These are phyloP conservation scores for Penicillium lagena DNA, from an alignment of 495 filamentous ascomycete species.

Conservation along the genomic window DNA sequence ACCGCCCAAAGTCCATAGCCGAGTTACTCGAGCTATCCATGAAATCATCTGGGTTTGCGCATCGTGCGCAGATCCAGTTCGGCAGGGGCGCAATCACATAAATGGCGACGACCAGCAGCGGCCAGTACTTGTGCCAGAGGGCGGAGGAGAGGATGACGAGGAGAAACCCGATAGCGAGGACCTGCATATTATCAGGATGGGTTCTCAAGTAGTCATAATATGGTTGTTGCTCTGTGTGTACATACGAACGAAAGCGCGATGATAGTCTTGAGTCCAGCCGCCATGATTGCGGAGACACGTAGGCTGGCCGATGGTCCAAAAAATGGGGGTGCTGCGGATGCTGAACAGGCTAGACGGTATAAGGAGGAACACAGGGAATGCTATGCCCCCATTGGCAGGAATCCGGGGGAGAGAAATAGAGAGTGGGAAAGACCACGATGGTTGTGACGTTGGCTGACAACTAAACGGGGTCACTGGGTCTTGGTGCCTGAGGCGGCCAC, in stretches of 20 bases:
- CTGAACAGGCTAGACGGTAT: constrained; percentile 1
- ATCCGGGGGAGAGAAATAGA: constrained; percentile 5
- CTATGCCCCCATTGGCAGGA: constrained; percentile 17
- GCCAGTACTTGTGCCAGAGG: constrained; percentile 87
- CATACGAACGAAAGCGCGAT: constrained; percentile 95
- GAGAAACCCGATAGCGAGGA: constrained; percentile 97
- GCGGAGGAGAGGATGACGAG: constrained; percentile 97
- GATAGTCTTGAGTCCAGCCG: constrained; percentile 93
- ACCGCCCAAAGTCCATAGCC: constrained; percentile 84
- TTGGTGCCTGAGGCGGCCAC: constrained; percentile 32
- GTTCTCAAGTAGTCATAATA: too few relatives aligned
- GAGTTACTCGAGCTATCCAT: constrained; percentile 78
- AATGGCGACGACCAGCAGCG: constrained; percentile 89
- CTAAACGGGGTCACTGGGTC: constrained; percentile 14
- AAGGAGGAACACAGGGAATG: constrained; percentile 1
- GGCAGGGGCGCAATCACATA: constrained; percentile 91
- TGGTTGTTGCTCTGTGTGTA: neutral
- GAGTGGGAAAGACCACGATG: constrained; percentile 1
- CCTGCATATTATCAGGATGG: constrained; percentile 37
- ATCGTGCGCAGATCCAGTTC: constrained; percentile 88
- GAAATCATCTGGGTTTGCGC: constrained; percentile 93
- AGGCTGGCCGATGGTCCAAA: constrained; percentile 2
- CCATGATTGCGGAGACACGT: constrained; percentile 55
- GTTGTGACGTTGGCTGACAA: constrained; percentile 29
- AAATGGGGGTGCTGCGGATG: neutral